These are phyloP conservation scores for Rhizodiscina lignyota DNA, from an alignment of 495 filamentous ascomycete species.

Conservation along the genomic window DNA sequence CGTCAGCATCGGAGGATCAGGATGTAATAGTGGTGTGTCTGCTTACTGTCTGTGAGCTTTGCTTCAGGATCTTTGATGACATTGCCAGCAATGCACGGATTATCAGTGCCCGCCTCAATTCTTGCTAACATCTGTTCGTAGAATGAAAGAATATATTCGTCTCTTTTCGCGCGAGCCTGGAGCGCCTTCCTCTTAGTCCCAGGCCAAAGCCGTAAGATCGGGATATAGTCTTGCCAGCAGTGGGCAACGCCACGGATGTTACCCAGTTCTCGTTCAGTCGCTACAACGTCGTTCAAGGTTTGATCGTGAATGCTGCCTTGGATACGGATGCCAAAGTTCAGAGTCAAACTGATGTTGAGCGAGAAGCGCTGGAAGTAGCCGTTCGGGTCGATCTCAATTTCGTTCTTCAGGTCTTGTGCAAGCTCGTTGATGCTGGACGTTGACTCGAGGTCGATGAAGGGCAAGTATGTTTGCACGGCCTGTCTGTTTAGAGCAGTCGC, in stretches of 20 bases:
- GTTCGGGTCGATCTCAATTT: slow-evolving; percentile 40
- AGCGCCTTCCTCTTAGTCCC: slow-evolving; percentile 34
- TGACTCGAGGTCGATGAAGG: slow-evolving; percentile 43
- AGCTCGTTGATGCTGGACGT: slow-evolving; percentile 42
- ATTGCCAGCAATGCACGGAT: slow-evolving; percentile 54
- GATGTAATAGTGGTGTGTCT: too few species aligned
- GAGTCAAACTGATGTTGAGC: too few species aligned
- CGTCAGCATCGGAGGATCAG: slow-evolving; percentile 40
- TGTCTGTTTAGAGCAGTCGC: slow-evolving; percentile 44
- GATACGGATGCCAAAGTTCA: too few species aligned
- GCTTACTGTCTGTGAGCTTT: too few species aligned
- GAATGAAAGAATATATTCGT: slow-evolving; percentile 40
- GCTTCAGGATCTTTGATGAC: slow-evolving; percentile 51
- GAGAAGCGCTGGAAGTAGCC: slow-evolving; percentile 47
- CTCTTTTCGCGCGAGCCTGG: slow-evolving; percentile 36
- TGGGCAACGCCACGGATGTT: too few species aligned
- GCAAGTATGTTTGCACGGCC: slow-evolving; percentile 40
- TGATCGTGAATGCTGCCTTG: too few species aligned
- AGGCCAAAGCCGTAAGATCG: slow-evolving; percentile 40
- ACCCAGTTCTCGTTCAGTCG: too few species aligned
- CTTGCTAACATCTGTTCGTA: slow-evolving; percentile 41
- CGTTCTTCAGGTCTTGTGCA: slow-evolving; percentile 31
- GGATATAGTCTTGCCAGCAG: slow-evolving; percentile 59
- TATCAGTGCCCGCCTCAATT: slow-evolving; percentile 44
- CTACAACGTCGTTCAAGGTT: too few species aligned